Base-by-base conservation (phyloP, 106 monocot species). In the Dioscorea alata region DNA sequence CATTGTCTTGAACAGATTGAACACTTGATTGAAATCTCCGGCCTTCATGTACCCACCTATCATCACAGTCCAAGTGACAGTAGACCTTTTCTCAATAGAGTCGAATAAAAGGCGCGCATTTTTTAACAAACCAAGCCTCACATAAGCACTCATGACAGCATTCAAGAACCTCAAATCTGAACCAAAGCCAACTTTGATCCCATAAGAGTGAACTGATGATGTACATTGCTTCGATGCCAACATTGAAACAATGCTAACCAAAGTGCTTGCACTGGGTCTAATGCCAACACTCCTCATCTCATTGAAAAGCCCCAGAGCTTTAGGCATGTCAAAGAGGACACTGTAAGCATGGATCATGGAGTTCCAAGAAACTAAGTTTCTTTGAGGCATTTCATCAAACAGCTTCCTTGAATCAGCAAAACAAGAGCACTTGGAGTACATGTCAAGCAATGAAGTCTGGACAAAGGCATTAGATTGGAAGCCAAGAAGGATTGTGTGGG, bases 321-420 rank as follows among this genome's bases (percentile, higher is more conserved):
- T 65, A 0, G 57, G 12, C 18, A 65, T 49, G 17, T 58, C 50
- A 9, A 20, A 28, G 0, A 57, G 21, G 24, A 63, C 62, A 12
- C 61, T 24, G 48, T 80, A 80, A 9, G 77, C 83, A 12, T 62
- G 61, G 57, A 83, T 80, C 60, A 87, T 80, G 50, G 83, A 76
- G 52, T 88, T 88, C 88, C 88, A 88, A 1, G 84, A 69, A 32
- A 79, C 74, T 49, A 79, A 48, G 23, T 48, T 74, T 66, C 61
- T 78, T 3, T 12, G 6, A 0, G 79, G 78, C 79, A 84, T 88
- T 82, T 78, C 79, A 51, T 84, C 88, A 49, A 88, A 84, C 69
- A 85, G 0, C 6, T 35, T 18, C 13, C 79, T 60, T 35, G 84
- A 72, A 0, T 73, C 75, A 0, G 10, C 16, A 7, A 76, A 42